Percentiles rank a stretch among this genome's conserved stretches.
Conservation (phyloP, 495 filamentous ascomycete genomes). For the Cairneyella variabilis region DNA sequence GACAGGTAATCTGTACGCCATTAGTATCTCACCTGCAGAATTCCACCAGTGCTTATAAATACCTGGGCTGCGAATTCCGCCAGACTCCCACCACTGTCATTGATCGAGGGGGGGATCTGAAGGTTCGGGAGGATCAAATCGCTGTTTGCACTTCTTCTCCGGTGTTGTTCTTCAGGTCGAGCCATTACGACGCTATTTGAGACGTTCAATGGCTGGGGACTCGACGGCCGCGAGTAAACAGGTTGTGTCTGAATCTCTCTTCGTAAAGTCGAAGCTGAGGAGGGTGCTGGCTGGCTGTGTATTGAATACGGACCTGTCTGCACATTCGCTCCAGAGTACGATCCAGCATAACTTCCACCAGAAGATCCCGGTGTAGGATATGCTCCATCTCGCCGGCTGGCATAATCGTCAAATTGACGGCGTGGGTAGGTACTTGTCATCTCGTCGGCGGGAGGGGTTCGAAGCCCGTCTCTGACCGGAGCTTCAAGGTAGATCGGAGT, state of each 20-base stretch:
- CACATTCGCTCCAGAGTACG: slow-evolving; percentile 7
- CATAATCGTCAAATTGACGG: slow-evolving; percentile 33
- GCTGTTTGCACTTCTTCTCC: slow-evolving; percentile 30
- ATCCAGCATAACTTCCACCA: slow-evolving; percentile 14
- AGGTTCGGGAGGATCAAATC: slow-evolving; percentile 58
- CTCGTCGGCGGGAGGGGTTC: slow-evolving; percentile 45
- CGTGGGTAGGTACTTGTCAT: slow-evolving; percentile 46
- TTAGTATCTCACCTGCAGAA: background rate
- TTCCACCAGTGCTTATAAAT: slow-evolving; percentile 29
- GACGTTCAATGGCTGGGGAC: slow-evolving; percentile 10
- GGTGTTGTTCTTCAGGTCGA: slow-evolving; percentile 21
- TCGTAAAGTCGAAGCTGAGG: slow-evolving; percentile 13
- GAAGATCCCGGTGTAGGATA: slow-evolving; percentile 27
- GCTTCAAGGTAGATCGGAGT: slow-evolving; percentile 19
- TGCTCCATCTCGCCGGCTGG: slow-evolving; percentile 33
- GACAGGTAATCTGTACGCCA: slow-evolving; percentile 71
- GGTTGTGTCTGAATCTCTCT: slow-evolving; percentile 27
- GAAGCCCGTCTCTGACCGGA: slow-evolving; percentile 34
- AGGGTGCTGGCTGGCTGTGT: slow-evolving; percentile 7
- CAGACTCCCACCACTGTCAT: slow-evolving; percentile 65
- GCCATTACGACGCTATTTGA: slow-evolving; percentile 23
- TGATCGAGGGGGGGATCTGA: slow-evolving; percentile 71
- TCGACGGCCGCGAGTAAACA: slow-evolving; percentile 27
- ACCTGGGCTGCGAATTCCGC: slow-evolving; percentile 82
- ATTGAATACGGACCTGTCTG: slow-evolving; percentile 20